Conservation (phyloP, 768 basidiomycete genomes). For the Cubamyces lactineus region DNA sequence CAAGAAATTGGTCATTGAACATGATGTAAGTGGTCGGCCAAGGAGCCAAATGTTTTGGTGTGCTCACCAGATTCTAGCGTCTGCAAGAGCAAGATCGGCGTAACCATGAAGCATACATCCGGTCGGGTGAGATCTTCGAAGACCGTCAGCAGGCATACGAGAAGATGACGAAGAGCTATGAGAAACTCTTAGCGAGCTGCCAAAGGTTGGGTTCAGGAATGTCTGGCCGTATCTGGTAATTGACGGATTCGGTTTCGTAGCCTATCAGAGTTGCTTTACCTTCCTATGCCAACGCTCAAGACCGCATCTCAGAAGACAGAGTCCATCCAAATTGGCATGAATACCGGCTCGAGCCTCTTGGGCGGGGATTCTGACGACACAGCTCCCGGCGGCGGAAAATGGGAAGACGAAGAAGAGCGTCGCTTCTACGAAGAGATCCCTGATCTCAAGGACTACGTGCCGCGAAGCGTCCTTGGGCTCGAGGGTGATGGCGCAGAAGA, state of each 20-base stretch:
- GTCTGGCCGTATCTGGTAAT: not conserved
- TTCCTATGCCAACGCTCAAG: constrained; percentile 83
- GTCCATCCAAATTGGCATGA: constrained; percentile 76
- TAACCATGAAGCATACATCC: constrained; percentile 99
- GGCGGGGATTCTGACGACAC: constrained; percentile 42
- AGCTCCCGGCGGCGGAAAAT: constrained; percentile 69
- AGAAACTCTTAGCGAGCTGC: constrained; percentile 86
- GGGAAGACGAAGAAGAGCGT: constrained; percentile 98
- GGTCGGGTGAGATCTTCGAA: constrained; percentile 98
- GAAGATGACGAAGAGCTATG: constrained; percentile 96
- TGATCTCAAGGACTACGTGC: constrained; percentile 91
- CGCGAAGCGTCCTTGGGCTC: constrained; percentile 82
- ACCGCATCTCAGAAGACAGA: constrained; percentile 79
- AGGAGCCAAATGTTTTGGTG: not conserved
- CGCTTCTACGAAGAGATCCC: constrained; percentile 92
- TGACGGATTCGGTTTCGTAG: constrained; percentile 42
- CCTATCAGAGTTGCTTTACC: constrained; percentile 87
- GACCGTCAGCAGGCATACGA: constrained; percentile 99
- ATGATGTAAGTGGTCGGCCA: constrained; percentile 59
- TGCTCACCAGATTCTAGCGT: constrained; percentile 51
- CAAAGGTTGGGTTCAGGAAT: constrained; percentile 63
- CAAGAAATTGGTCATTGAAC: constrained; percentile 91
- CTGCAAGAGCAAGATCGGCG: constrained; percentile 95
- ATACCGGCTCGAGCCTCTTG: constrained; percentile 31
- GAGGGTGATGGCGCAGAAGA: constrained; percentile 41